Conservation (phyloP, 352 stramenopile genomes). For the Phytophthora tentaculata region DNA sequence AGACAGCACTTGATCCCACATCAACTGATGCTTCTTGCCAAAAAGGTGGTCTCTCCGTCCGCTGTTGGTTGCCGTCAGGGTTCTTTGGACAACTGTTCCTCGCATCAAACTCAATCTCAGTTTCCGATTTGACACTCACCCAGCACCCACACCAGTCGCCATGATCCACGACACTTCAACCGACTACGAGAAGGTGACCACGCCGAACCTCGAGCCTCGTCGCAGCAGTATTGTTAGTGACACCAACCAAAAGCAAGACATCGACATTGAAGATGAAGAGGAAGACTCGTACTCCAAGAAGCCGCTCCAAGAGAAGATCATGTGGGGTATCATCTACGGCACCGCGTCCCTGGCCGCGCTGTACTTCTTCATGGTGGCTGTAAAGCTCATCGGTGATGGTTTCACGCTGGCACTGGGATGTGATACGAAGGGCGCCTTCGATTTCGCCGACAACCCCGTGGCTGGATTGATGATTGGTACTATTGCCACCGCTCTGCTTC, state of each 20-base stretch:
- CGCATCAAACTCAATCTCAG: constrained; percentile 17
- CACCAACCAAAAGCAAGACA: constrained; percentile 23
- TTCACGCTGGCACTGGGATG: constrained; percentile 79
- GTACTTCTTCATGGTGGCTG: constrained; percentile 85
- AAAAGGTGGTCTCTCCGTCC: not conserved
- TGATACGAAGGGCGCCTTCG: constrained; percentile 70
- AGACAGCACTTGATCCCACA: not conserved
- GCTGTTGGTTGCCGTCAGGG: not conserved
- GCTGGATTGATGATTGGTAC: constrained; percentile 72
- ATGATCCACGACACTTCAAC: constrained; percentile 21
- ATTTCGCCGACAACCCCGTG: constrained; percentile 43
- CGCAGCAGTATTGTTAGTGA: constrained; percentile 27
- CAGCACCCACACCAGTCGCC: constrained; percentile 11
- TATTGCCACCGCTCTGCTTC: constrained; percentile 70
- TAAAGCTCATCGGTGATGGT: constrained; percentile 79
- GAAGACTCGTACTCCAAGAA: constrained; percentile 34
- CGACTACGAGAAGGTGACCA: constrained; percentile 37
- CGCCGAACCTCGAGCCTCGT: constrained; percentile 19
- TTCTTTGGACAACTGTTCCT: constrained; percentile 5
- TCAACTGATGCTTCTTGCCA: not conserved
- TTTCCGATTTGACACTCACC: constrained; percentile 25
- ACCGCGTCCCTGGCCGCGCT: constrained; percentile 53
- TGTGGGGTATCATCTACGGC: constrained; percentile 40
- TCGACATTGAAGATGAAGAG: constrained; percentile 24
- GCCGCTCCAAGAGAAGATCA: constrained; percentile 37